These are phyloP conservation scores for Suillus decipiens DNA, from an alignment of 768 basidiomycete genomes.

Conservation along the genomic window DNA sequence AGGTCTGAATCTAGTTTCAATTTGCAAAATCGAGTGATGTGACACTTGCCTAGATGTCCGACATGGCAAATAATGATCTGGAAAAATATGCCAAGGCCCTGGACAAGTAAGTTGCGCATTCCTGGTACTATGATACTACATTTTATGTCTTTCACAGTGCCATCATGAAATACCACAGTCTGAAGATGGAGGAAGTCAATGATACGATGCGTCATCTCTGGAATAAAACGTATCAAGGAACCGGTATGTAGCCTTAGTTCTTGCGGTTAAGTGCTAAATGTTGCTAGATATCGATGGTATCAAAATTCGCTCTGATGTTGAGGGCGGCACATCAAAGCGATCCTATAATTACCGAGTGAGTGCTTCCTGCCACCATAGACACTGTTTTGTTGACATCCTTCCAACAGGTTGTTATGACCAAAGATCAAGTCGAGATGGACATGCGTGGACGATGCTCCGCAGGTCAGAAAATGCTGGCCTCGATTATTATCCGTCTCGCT, in stretches of 20 bases:
- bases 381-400: slow-evolving; percentile 18
- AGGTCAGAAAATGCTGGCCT: slow-evolving; percentile 98
- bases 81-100: slow-evolving; percentile 98
- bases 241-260: slow-evolving; percentile 54
- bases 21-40: background rate
- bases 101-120: slow-evolving; percentile 70
- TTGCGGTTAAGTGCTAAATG: slow-evolving; percentile 16
- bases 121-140: background rate
- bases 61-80: slow-evolving; percentile 95
- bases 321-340: slow-evolving; percentile 85
- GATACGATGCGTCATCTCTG: slow-evolving; percentile 96
- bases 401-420: slow-evolving; percentile 93
- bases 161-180: slow-evolving; percentile 96
- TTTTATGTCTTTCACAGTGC: slow-evolving; percentile 55
- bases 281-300: slow-evolving; percentile 93
- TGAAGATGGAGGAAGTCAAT: slow-evolving; percentile 99
- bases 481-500: slow-evolving; percentile 96
- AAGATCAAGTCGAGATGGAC: slow-evolving; percentile 99
- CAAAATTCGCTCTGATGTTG: slow-evolving; percentile 90
- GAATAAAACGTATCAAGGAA: slow-evolving; percentile 99
- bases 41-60: slow-evolving; percentile 69
- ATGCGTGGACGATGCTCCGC: slow-evolving; percentile 99
- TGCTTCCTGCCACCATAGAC: slow-evolving; percentile 11
- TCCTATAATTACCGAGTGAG: slow-evolving; percentile 96
- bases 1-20: slow-evolving; percentile 48